phyloP scores from a whole-genome alignment of 2,329 filamentous ascomycete genomes.

The Scedosporium minutisporum region DNA sequence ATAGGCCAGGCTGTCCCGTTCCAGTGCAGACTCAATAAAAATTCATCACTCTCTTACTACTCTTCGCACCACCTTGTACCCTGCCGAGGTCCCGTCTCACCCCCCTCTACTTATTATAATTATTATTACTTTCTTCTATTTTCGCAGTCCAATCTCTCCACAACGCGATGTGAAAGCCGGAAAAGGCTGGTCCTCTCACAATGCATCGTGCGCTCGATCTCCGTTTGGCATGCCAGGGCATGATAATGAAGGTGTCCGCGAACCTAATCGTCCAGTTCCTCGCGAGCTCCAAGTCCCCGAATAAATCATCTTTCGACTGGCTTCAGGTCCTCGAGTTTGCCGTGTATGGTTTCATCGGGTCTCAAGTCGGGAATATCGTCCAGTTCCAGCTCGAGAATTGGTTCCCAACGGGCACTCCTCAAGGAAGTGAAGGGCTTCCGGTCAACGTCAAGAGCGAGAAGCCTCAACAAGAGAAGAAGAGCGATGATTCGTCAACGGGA shows the following conservation, averaged over 20 bases:
- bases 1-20: too few relatives aligned
- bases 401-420: slow-evolving; percentile 18
- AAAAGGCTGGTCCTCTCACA: slow-evolving; percentile 17
- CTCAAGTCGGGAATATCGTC: slow-evolving; percentile 25
- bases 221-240: slow-evolving; percentile 19
- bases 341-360: slow-evolving; percentile 23
- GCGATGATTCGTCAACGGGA: slow-evolving; percentile 7
- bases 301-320: slow-evolving; percentile 16
- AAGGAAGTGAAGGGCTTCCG: slow-evolving; percentile 12
- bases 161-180: too few relatives aligned
- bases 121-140: too few relatives aligned
- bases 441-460: slow-evolving; percentile 11
- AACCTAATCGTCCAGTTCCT: slow-evolving; percentile 21
- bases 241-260: slow-evolving; percentile 20
- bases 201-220: slow-evolving; percentile 12
- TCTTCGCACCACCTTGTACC: too few relatives aligned
- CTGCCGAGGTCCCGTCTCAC: too few relatives aligned
- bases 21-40: too few relatives aligned
- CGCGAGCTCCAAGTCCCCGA: slow-evolving; percentile 12
- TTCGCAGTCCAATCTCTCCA: too few relatives aligned
- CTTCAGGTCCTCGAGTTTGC: slow-evolving; percentile 26
- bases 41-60: too few relatives aligned
- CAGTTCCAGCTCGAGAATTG: slow-evolving; percentile 24
- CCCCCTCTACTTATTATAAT: too few relatives aligned
- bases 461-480: slow-evolving; percentile 16